Evolutionary conservation across 2,329 filamentous ascomycete species (phyloP).

Genomic region (Fusarium redolens): DNA sequence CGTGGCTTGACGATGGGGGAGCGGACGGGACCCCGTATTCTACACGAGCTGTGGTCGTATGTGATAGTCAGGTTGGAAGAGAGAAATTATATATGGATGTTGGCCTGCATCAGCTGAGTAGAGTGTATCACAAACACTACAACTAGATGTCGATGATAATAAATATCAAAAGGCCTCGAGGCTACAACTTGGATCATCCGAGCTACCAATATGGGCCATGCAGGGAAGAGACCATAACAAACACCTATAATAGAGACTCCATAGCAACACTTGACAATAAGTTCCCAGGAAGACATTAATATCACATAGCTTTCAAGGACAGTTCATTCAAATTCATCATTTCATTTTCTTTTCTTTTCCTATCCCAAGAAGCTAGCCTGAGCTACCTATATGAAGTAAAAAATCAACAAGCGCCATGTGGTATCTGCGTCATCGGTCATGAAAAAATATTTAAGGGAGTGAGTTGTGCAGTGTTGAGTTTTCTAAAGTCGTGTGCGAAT

Average conservation of each 20-base stretch:
- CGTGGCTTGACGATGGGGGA: constrained; percentile 36
- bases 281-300: not conserved
- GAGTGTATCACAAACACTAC: not conserved
- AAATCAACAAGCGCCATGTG: constrained; percentile 31
- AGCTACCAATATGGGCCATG: not conserved
- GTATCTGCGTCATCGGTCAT: constrained; percentile 35
- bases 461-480: constrained; percentile 21
- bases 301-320: not conserved
- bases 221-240: not conserved
- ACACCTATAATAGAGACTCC: not conserved
- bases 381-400: constrained; percentile 33
- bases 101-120: not conserved
- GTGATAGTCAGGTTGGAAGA: not conserved
- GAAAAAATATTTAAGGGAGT: constrained; percentile 26
- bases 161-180: not conserved
- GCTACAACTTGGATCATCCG: not conserved
- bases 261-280: not conserved
- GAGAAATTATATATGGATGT: not conserved
- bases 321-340: constrained; percentile 10
- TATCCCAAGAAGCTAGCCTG: constrained; percentile 39
- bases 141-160: no score
- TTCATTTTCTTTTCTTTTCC: constrained; percentile 36
- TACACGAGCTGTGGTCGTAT: constrained; percentile 41
- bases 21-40: constrained; percentile 41
- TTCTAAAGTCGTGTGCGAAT: constrained; percentile 37